Evolutionary conservation across 2,329 filamentous ascomycete species (phyloP), one percentile per base, ranked within the genome.

Genomic region (Microcera coccophila): DNA sequence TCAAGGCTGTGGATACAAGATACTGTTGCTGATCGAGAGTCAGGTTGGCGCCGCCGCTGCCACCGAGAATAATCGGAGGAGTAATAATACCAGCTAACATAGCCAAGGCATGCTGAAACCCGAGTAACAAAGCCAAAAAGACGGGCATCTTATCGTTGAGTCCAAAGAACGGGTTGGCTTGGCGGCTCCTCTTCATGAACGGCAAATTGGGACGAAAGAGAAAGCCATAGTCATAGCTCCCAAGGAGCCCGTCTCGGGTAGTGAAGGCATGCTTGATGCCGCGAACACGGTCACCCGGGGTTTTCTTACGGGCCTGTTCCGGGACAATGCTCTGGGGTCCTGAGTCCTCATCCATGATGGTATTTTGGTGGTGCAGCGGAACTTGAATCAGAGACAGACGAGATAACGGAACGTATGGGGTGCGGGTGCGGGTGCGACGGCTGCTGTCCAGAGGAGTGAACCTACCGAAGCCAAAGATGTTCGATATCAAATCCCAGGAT

Each of bases 221-320:
- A 59, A 90, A 93, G 26, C 65, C 86, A 75, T 96, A 96, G 74
- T 96, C 86, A 66, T 96, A 96, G 56, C 82, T 75, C 49, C 90
- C 90, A 42, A 96, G 66, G 19, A 95, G 75, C 11, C 90, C 90
- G 2, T 90, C 76, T 48, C 72, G 82, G 35, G 77, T 81, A 41
- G 74, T 65, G 50, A 80, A 73, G 5, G 69, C 66, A 45, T 66
- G 68, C 22, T 45, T 48, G 16, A 64, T 28, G 17, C 55, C 55
- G 35, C 53, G 50, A 34, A 59, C 48, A 19, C 60, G 60, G 38
- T 60, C 46, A 24, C 50, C 16, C 38, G 64, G 37, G 24, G 52
- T 48, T 54, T 60, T 69, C 44, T 53, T 62, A 15, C 64, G 60
- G 5, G 58, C 50, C 21, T 59, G 49, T 38, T 62, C 62, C 14